phyloP scores from a whole-genome alignment of 2,329 filamentous ascomycete species.

The Parascedosporium putredinis region DNA sequence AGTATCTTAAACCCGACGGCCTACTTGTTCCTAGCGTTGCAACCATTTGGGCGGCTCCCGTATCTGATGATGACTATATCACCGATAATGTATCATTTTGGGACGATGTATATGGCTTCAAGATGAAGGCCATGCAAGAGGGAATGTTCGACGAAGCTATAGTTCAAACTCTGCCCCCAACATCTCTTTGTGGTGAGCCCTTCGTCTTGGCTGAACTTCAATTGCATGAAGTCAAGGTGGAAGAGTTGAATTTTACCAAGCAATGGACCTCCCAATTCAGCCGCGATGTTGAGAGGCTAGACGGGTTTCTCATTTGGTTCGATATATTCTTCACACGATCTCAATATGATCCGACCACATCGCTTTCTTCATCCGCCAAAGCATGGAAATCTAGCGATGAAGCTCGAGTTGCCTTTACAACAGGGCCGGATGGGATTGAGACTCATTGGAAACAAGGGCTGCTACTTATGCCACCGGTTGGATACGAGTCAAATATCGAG shows the following conservation, averaged over 20 bases:
- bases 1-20: constrained; percentile 69
- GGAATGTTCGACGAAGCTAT: constrained; percentile 75
- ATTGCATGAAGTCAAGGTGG: constrained; percentile 58
- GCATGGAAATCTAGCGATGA: constrained; percentile 47
- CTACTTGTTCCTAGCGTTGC: constrained; percentile 81
- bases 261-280: constrained; percentile 53
- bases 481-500: background rate
- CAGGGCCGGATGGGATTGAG: constrained; percentile 61
- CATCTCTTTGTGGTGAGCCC: constrained; percentile 47
- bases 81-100: constrained; percentile 74
- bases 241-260: constrained; percentile 67
- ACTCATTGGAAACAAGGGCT: constrained; percentile 91
- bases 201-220: constrained; percentile 65
- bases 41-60: constrained; percentile 71
- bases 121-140: constrained; percentile 83
- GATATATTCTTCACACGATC: constrained; percentile 79
- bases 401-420: constrained; percentile 75
- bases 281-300: constrained; percentile 56
- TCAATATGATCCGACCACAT: constrained; percentile 36
- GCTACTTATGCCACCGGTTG: constrained; percentile 26
- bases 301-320: constrained; percentile 88
- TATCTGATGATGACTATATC: constrained; percentile 68
- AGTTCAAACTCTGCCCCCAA: constrained; percentile 58
- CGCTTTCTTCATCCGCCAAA: constrained; percentile 45
- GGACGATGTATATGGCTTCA: constrained; percentile 88